A percentile compares a stretch with the other conserved stretches of the same genome.
phyloP scores from a whole-genome alignment of 2,329 filamentous ascomycete genomes.

The Microcera coccophila region DNA sequence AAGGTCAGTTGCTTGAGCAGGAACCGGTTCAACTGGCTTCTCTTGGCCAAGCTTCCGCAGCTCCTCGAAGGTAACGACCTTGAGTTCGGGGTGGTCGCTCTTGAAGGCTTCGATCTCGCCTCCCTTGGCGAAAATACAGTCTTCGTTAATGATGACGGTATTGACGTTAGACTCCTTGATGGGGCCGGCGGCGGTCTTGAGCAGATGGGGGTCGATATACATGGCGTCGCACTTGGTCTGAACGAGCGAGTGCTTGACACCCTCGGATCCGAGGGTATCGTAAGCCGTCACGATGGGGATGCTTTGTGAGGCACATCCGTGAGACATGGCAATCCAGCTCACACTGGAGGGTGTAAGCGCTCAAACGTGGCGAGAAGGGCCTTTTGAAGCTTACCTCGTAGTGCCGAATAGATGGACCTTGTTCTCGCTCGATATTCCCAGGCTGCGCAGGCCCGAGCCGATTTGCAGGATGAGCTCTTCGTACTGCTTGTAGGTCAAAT shows the following conservation, averaged over 20 bases:
- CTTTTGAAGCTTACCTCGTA: constrained; percentile 57
- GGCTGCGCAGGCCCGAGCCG: constrained; percentile 68
- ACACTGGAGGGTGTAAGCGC: constrained; percentile 45
- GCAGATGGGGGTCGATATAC: constrained; percentile 79
- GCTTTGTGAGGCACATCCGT: constrained; percentile 75
- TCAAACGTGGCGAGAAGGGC: background rate
- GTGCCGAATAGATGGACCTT: constrained; percentile 78
- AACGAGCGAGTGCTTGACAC: constrained; percentile 78
- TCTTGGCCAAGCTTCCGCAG: constrained; percentile 57
- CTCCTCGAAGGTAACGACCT: constrained; percentile 52
- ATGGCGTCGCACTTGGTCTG: constrained; percentile 79
- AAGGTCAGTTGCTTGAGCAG: constrained; percentile 69
- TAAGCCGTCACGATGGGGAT: constrained; percentile 92
- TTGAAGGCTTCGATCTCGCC: constrained; percentile 55
- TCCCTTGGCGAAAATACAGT: constrained; percentile 48
- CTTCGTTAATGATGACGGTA: constrained; percentile 60
- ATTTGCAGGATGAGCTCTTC: constrained; percentile 64
- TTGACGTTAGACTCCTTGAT: constrained; percentile 56
- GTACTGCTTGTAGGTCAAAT: constrained; percentile 76
- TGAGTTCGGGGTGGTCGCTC: constrained; percentile 51
- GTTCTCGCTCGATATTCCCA: constrained; percentile 65
- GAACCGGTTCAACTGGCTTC: constrained; percentile 66
- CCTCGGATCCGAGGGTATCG: constrained; percentile 82
- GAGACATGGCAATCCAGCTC: constrained; percentile 80
- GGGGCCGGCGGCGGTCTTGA: constrained; percentile 55